Evolutionary conservation across 306 rosid genomes (phyloP).

Genomic region (Betula pendula): DNA sequence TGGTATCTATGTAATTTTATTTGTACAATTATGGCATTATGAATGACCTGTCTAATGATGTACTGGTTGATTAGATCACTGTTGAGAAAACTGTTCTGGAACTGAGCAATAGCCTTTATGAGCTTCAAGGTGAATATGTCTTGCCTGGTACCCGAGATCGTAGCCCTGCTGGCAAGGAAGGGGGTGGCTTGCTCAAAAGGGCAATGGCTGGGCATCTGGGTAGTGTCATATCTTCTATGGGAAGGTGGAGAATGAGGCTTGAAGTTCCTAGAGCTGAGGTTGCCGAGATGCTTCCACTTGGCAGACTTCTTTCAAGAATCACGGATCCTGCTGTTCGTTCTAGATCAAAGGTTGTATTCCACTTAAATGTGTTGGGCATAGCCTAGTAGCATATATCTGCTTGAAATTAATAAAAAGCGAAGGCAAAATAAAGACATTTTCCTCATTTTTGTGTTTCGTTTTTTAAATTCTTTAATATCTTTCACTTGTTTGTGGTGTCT

Average conservation of each 20-base stretch:
- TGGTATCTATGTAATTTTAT: constrained; percentile 2
- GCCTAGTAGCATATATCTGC: constrained; percentile 16
- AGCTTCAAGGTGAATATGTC: constrained; percentile 96
- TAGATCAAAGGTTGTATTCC: constrained; percentile 79
- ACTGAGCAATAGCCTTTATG: constrained; percentile 86
- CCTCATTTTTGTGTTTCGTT: not conserved
- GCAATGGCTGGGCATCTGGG: constrained; percentile 73
- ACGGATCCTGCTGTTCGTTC: constrained; percentile 82
- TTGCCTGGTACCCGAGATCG: constrained; percentile 73
- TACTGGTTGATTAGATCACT: constrained; percentile 66
- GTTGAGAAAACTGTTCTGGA: constrained; percentile 84
- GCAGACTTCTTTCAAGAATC: constrained; percentile 82
- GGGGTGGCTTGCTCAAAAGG: constrained; percentile 50
- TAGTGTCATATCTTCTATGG: constrained; percentile 89
- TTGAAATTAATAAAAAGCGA: not conserved
- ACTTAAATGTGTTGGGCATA: constrained; percentile 25
- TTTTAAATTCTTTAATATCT: constrained; percentile 3
- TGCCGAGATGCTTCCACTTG: constrained; percentile 97
- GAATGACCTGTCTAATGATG: constrained; percentile 4
- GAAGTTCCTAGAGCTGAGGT: constrained; percentile 86
- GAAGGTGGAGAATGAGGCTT: constrained; percentile 96
- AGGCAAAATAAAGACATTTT: not conserved
- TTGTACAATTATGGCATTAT: constrained; percentile 10
- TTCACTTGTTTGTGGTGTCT: too few relatives aligned
- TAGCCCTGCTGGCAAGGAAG: constrained; percentile 52